These are phyloP conservation scores for Begonia masoniana DNA, from an alignment of 306 rosid species.

Conservation along the genomic window DNA sequence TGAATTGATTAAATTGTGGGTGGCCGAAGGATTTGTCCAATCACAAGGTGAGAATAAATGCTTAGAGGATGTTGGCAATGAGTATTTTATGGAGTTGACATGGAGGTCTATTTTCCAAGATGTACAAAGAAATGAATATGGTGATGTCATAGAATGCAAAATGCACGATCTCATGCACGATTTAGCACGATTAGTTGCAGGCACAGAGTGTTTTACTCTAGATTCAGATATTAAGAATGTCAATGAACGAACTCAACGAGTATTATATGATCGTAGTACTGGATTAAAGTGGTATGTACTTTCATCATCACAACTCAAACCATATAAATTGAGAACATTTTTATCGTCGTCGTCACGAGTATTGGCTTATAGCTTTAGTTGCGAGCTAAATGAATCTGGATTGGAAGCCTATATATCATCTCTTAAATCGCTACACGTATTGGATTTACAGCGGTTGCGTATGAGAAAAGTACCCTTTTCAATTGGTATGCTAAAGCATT, in stretches of 20 bases:
- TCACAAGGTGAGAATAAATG: constrained; percentile 9
- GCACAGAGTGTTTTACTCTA: constrained; percentile 13
- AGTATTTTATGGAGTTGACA: constrained; percentile 20
- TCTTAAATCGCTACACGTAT: no score
- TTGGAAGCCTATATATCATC: no score
- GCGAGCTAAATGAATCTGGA: no score
- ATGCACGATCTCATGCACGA: constrained; percentile 44
- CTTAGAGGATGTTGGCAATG: constrained; percentile 24
- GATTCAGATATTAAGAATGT: not conserved
- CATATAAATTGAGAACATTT: no score
- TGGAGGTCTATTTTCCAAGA: constrained; percentile 32
- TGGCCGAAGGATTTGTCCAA: constrained; percentile 22
- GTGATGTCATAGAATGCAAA: not conserved
- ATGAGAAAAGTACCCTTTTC: not conserved
- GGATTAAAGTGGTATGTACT: not conserved
- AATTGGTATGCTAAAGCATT: not conserved
- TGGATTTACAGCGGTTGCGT: not conserved
- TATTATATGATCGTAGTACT: not conserved
- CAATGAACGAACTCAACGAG: not conserved
- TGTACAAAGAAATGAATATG: not conserved
- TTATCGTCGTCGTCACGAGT: no score
- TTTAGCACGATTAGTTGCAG: constrained; percentile 22
- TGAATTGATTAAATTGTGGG: constrained; percentile 15
- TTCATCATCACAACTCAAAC: no score
- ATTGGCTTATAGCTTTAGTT: no score